Base-by-base conservation (phyloP, 352 stramenopile genomes). In the Porosira glacialis region DNA sequence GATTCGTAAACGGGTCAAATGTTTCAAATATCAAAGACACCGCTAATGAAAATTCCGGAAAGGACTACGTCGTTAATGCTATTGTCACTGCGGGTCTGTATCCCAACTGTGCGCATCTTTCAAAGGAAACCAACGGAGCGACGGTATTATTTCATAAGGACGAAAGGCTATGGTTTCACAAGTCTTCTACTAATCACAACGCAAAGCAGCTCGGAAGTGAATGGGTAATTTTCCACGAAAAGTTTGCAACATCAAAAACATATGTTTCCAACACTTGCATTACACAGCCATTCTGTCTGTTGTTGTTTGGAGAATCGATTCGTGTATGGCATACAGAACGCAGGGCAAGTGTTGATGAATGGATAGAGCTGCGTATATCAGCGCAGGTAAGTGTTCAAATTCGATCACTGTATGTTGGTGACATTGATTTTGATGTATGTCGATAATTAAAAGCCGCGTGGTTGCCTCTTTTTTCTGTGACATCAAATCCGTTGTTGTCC, bases 181-280 rank as follows among this genome's bases (percentile, higher is more conserved):
- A 27, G 10, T 59, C 70, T 3, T 89, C 81, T 19, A 59, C 85
- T 1, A 87, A 88, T 74, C 27, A 7, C 31, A 31, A 36, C 5
- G 80, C 77, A 44, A 78, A 87, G 35, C 26, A 35, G 8, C 68
- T 68, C 6, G 36, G 26, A 2, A 65, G 17, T 22, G 52, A 33
- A 24, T 90, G 81, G 81, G 35, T 90, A 26, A 61, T 78, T 1
- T 91, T 85, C 47, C 61, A 87, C 50, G 84, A 89, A 75, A 89
- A 89, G 33, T 87, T 91, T 75, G 77, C 57, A 0, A 87, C 79
- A 15, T 56, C 71, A 43, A 59, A 72, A 8, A 80, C 77, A 13
- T 81, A 41, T 44, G 44, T 91, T 0, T 77, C 76, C 17, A 82
- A 76, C 22, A 89, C 84, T 17, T 61, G 57, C 38, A 78, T 86